These are phyloP conservation scores for Cornus florida DNA, from an alignment of 148 eudicot species.

Conservation along the genomic window DNA sequence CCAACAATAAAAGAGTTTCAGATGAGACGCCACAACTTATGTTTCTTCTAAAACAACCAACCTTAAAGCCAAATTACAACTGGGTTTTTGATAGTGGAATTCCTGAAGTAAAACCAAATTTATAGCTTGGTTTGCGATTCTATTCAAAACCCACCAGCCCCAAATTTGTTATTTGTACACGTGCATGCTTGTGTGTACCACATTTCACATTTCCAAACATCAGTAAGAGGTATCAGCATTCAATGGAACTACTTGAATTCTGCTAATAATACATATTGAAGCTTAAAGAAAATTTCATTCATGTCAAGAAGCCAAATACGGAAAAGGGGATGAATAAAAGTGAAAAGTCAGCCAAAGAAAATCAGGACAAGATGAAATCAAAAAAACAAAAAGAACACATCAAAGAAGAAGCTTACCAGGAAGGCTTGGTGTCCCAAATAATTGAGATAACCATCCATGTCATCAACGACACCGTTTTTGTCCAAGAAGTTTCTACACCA, in stretches of 20 bases:
- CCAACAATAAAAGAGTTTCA: not conserved
- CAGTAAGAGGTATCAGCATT: too few relatives aligned
- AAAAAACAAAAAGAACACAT: not conserved
- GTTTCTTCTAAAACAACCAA: not conserved
- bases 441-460: conserved; percentile 83
- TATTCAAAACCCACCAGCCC: not conserved
- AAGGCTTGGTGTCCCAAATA: conserved; percentile 97
- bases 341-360: not conserved
- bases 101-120: not conserved
- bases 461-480: conserved; percentile 68
- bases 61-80: not conserved
- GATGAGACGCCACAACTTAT: not conserved
- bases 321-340: not conserved
- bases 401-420: conserved; percentile 44
- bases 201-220: not conserved
- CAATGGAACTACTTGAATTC: too few relatives aligned
- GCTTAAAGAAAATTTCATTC: not conserved
- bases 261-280: too few relatives aligned
- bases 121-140: not conserved
- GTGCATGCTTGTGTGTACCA: not conserved
- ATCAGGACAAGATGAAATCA: not conserved
- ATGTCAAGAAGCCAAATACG: not conserved
- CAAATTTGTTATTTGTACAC: not conserved
- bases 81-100: not conserved
- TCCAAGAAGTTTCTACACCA: conserved; percentile 31